Percentiles rank a stretch among this genome's conserved stretches.
Evolutionary conservation across 2,329 filamentous ascomycete genomes (phyloP).

Genomic region (Neoscytalidium dimidiatum): DNA sequence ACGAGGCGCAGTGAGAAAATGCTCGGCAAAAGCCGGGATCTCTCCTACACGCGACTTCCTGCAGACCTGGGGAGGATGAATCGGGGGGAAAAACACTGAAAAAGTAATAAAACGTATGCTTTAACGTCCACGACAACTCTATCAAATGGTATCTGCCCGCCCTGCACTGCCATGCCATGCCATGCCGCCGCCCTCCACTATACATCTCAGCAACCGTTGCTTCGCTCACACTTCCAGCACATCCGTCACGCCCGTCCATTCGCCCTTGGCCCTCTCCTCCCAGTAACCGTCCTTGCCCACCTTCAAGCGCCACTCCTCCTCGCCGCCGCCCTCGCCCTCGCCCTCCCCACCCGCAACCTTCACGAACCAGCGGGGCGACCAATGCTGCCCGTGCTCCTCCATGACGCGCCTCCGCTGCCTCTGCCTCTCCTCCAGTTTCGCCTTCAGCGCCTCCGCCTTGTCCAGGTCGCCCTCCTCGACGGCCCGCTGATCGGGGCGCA

Average conservation of each 20-base stretch:
- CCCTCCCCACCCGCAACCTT: slow-evolving; percentile 52
- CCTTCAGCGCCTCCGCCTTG: slow-evolving; percentile 80
- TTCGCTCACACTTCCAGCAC: slow-evolving; percentile 48
- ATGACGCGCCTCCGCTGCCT: slow-evolving; percentile 70
- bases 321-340: slow-evolving; percentile 35
- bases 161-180: no score
- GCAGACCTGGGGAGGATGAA: no score
- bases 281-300: slow-evolving; percentile 87
- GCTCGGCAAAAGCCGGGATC: no score
- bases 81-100: no score
- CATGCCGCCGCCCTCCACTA: no score
- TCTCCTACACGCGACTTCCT: no score
- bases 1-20: no score
- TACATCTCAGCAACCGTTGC: neutral
- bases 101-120: no score
- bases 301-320: slow-evolving; percentile 65
- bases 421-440: slow-evolving; percentile 82
- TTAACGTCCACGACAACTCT: no score
- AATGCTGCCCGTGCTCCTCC: slow-evolving; percentile 72
- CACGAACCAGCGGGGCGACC: slow-evolving; percentile 83
- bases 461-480: slow-evolving; percentile 82
- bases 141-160: no score
- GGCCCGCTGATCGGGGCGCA: slow-evolving; percentile 85
- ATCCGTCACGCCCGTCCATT: slow-evolving; percentile 62
- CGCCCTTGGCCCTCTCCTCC: slow-evolving; percentile 74